phyloP scores from a whole-genome alignment of 169 alveolate genomes.

The Plasmodium reichenowi region DNA sequence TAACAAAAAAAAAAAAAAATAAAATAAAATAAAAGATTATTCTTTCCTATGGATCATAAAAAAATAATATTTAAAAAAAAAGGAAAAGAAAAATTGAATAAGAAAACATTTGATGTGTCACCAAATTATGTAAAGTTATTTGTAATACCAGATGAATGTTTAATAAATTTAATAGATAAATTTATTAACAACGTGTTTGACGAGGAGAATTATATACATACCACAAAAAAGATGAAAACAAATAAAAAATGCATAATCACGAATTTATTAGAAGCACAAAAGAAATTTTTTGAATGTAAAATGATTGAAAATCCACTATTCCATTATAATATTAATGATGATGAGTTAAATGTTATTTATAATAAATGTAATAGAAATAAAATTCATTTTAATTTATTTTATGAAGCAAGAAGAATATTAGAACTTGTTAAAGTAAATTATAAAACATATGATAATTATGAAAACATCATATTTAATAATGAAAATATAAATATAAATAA shows the following conservation, averaged over 20 bases:
- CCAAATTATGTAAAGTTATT: slow-evolving; percentile 51
- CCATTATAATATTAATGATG: slow-evolving; percentile 41
- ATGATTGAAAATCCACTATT: slow-evolving; percentile 37
- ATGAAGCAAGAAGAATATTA: slow-evolving; percentile 67
- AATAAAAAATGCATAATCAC: slow-evolving; percentile 35
- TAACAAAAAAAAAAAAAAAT: neutral
- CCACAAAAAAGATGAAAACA: slow-evolving; percentile 33
- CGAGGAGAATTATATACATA: slow-evolving; percentile 23
- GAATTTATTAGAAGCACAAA: slow-evolving; percentile 49
- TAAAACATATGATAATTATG: slow-evolving; percentile 59
- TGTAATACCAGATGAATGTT: slow-evolving; percentile 46
- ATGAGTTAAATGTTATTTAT: slow-evolving; percentile 41
- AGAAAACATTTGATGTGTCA: neutral
- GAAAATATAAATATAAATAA: neutral
- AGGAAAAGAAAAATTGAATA: neutral
- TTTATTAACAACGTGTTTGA: slow-evolving; percentile 35
- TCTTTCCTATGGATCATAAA: neutral
- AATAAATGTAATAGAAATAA: slow-evolving; percentile 49
- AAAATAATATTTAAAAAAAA: neutral
- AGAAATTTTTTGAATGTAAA: slow-evolving; percentile 38
- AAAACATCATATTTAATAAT: slow-evolving; percentile 10
- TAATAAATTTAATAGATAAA: slow-evolving; percentile 44
- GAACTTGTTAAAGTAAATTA: slow-evolving; percentile 41
- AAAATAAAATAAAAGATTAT: neutral
- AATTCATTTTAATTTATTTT: slow-evolving; percentile 57